These are phyloP conservation scores for Physaria fendleri DNA, from an alignment of 345 rosid species.

Conservation along the genomic window DNA sequence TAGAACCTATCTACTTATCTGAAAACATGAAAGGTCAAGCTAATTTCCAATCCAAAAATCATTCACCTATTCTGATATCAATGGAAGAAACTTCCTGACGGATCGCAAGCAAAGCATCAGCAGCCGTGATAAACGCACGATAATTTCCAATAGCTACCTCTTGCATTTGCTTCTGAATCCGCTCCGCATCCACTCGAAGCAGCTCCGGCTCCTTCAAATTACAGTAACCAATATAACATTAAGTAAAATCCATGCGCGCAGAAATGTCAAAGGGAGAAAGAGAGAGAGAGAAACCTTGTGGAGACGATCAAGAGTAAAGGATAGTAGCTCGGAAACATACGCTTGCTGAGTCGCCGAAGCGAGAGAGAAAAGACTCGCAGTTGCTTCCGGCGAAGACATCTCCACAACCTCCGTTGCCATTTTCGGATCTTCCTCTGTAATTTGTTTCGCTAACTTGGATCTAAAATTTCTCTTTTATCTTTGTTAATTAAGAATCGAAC, in stretches of 20 bases:
- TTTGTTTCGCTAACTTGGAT: conserved; percentile 1
- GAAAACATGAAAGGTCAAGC: conserved; percentile 6
- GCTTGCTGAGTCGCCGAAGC: conserved; percentile 87
- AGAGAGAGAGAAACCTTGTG: conserved; percentile 53
- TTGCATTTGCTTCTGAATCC: conserved; percentile 97
- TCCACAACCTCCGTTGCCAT: conserved; percentile 48
- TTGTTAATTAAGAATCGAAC: neutral
- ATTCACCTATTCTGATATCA: conserved; percentile 22
- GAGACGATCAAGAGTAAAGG: conserved; percentile 97
- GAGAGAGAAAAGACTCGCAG: conserved; percentile 56
- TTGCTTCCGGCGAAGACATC: conserved; percentile 25
- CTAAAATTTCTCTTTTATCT: neutral
- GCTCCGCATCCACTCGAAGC: conserved; percentile 88
- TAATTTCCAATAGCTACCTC: conserved; percentile 93
- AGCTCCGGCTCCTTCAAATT: conserved; percentile 79
- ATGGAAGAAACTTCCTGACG: conserved; percentile 77
- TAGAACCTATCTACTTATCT: neutral
- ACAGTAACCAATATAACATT: conserved; percentile 6
- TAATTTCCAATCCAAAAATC: conserved; percentile 10
- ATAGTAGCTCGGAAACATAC: conserved; percentile 93
- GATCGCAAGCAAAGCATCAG: conserved; percentile 84
- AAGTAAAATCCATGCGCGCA: conserved; percentile 1
- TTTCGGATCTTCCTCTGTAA: neutral
- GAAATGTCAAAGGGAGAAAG: neutral
- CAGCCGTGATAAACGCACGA: conserved; percentile 89